Percentiles rank a stretch among this genome's conserved stretches.
These are phyloP conservation scores for Diaporthe ilicicola DNA, from an alignment of 2,329 filamentous ascomycete species.

Conservation along the genomic window DNA sequence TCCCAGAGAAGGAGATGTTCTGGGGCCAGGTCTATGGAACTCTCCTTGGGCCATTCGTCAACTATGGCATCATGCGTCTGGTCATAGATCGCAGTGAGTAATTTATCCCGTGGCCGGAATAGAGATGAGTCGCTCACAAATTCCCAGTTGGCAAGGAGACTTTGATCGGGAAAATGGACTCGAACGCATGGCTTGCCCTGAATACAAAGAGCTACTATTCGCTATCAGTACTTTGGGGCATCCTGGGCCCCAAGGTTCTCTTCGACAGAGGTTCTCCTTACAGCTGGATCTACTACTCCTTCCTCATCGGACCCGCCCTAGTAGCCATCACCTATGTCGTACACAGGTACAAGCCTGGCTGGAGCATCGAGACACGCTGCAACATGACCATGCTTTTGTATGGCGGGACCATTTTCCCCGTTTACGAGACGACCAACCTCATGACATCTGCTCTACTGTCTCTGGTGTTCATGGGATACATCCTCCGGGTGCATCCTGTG, in stretches of 20 bases:
- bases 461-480: constrained; percentile 43
- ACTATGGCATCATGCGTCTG: constrained; percentile 43
- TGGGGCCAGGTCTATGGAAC: constrained; percentile 46
- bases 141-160: constrained; percentile 33
- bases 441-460: constrained; percentile 40
- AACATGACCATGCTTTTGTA: constrained; percentile 42
- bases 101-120: too few species aligned
- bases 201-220: constrained; percentile 43
- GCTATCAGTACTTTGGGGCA: constrained; percentile 46
- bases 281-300: constrained; percentile 42
- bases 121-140: neutral
- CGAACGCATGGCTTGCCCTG: constrained; percentile 41
- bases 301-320: constrained; percentile 40
- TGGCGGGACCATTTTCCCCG: constrained; percentile 39
- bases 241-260: constrained; percentile 44
- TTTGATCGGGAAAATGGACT: constrained; percentile 37
- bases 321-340: constrained; percentile 38
- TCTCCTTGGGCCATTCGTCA: constrained; percentile 43
- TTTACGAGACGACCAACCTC: constrained; percentile 42
- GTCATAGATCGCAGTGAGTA: constrained; percentile 36
- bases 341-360: constrained; percentile 40
- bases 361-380: constrained; percentile 40
- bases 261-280: constrained; percentile 39
- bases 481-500: constrained; percentile 40
- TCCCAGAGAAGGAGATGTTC: constrained; percentile 47